Conservation (phyloP, 2,329 filamentous ascomycete species). For the Fusarium sp. region DNA sequence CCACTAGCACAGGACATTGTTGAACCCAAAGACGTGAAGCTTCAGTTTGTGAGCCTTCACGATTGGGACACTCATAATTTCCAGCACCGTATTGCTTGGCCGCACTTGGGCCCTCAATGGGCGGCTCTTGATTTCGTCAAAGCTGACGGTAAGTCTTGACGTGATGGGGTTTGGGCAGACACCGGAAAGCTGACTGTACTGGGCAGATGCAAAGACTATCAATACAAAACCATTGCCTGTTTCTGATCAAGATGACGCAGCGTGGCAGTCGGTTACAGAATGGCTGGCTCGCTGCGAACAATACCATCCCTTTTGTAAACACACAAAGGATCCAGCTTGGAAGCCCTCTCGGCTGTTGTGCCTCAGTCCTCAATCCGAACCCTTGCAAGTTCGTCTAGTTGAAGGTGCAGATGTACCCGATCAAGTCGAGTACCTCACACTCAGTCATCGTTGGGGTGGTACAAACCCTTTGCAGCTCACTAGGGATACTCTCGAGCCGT, state of each 20-base stretch:
- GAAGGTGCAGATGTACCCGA: neutral
- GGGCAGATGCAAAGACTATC: neutral
- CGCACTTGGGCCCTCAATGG: neutral
- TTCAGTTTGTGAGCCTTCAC: neutral
- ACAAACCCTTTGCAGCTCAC: neutral
- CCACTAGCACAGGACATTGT: neutral
- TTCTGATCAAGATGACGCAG: conserved; percentile 2
- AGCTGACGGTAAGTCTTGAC: neutral
- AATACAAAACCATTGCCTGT: neutral
- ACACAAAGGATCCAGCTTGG: neutral
- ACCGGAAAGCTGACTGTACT: neutral
- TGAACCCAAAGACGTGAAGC: conserved; percentile 1
- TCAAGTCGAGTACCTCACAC: conserved; percentile 12
- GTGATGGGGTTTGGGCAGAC: neutral
- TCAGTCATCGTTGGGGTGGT: conserved; percentile 8
- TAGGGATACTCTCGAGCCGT: neutral
- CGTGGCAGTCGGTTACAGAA: neutral
- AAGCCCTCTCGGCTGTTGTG: conserved; percentile 12
- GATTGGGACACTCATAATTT: neutral
- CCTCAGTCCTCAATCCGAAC: neutral
- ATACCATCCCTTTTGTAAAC: conserved; percentile 2
- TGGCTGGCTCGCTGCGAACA: conserved; percentile 15
- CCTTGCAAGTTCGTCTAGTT: conserved; percentile 1
- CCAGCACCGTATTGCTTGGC: conserved; percentile 10
- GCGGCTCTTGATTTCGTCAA: conserved; percentile 8